Base-by-base conservation (phyloP, 2,329 filamentous ascomycete species). In the Diplodia scrobiculata region DNA sequence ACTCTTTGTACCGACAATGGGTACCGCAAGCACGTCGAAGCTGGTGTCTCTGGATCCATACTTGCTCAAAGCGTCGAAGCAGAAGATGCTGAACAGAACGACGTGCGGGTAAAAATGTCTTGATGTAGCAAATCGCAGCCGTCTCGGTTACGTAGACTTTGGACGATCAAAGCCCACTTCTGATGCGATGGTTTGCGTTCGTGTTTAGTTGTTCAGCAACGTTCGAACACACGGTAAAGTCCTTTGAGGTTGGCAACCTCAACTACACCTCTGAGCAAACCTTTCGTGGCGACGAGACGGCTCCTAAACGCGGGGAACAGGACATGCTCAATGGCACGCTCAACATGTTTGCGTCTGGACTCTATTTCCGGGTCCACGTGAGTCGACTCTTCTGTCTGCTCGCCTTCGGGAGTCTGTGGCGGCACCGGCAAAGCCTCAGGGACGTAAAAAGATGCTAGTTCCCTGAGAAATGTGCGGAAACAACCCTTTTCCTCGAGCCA, bases 241-340 rank as follows among this genome's bases (percentile, higher is more conserved):
- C 93, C 92, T 77, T 97, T 98, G 67, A 98, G 78, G 79, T 96
- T 92, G 1, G 95, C 94, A 58, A 97, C 87, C 78, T 99, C 94
- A 54, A 96, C 80, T 11, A 97, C 87, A 0, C 87, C 90, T 60
- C 88, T 86, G 79, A 96, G 86, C 72, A 98, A 79, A 5, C 84
- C 83, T 69, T 86, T 89, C 9, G 95, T 97, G 21, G 91, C 93
- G 66, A 98, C 87, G 54, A 99, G 79, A 66, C 92, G 84, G 5
- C 89, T 83, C 75, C 92, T 91, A 73, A 97, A 91, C 0, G 92
- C 91, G 0, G 95, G 95, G 71, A 99, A 98, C 66, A 99, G 84
- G 10, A 92, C 82, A 77, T 96, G 86, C 77, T 99, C 94, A 1
- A 99, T 78, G 47, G 89, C 88, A 72, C 87, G 85, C 36, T 84